These are phyloP conservation scores for Solanum chiquidenum DNA, from an alignment of 257 asterid species.

Conservation along the genomic window DNA sequence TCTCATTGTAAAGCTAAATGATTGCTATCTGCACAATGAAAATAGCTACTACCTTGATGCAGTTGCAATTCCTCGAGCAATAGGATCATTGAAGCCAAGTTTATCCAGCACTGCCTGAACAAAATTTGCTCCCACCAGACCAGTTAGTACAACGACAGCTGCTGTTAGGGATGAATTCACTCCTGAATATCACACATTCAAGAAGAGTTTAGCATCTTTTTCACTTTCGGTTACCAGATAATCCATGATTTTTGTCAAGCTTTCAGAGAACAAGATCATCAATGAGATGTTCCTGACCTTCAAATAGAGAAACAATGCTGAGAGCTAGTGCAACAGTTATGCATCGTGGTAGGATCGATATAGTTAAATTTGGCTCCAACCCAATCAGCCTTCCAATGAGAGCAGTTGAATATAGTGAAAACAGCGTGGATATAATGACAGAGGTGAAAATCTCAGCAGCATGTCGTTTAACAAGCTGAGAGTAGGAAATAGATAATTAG, in stretches of 20 bases:
- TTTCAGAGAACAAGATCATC: neutral
- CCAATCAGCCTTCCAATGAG: conserved; percentile 71
- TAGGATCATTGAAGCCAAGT: conserved; percentile 83
- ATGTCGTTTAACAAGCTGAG: conserved; percentile 89
- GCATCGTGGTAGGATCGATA: conserved; percentile 96
- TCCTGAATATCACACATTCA: conserved; percentile 36
- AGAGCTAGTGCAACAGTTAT: conserved; percentile 98
- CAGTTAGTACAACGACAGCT: conserved; percentile 92
- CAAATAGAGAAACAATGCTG: conserved; percentile 89
- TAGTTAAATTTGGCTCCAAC: conserved; percentile 55
- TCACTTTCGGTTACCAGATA: neutral
- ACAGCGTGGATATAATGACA: conserved; percentile 64
- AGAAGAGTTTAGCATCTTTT: neutral
- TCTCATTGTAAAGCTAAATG: neutral
- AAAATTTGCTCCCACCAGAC: conserved; percentile 91
- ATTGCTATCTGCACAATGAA: neutral
- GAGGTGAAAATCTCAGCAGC: conserved; percentile 96
- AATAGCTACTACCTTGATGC: conserved; percentile 68
- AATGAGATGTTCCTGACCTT: conserved; percentile 34
- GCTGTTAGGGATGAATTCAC: conserved; percentile 95
- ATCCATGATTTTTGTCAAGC: neutral
- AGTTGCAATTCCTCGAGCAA: conserved; percentile 97
- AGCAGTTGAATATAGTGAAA: conserved; percentile 89
- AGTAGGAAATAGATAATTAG: neutral
- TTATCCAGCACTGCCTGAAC: conserved; percentile 77